Evolutionary conservation across 352 stramenopile genomes (phyloP).

Genomic region (Pythium rhizo-oryzae): DNA sequence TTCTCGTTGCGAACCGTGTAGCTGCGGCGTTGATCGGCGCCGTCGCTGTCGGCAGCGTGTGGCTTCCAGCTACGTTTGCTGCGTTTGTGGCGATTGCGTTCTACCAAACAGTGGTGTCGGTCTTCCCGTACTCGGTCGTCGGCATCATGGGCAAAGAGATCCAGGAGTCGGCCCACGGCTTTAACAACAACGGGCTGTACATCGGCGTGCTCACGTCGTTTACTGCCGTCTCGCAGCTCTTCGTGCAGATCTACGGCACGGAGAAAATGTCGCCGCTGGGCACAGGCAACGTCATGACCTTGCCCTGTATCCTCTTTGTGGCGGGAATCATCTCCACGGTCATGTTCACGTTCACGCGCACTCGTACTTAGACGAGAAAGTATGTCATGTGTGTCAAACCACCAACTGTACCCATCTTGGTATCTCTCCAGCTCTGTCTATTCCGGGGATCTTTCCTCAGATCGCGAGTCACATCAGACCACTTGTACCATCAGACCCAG

Average conservation of each 20-base stretch:
- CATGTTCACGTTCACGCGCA: slow-evolving; percentile 37
- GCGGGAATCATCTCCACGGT: slow-evolving; percentile 49
- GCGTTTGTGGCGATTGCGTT: slow-evolving; percentile 60
- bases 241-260: slow-evolving; percentile 74
- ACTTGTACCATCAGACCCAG: neutral
- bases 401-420: slow-evolving; percentile 15
- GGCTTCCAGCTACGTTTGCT: slow-evolving; percentile 49
- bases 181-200: slow-evolving; percentile 87
- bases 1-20: slow-evolving; percentile 24
- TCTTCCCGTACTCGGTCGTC: slow-evolving; percentile 81
- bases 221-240: slow-evolving; percentile 59
- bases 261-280: slow-evolving; percentile 62
- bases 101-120: slow-evolving; percentile 63
- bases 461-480: slow-evolving; percentile 15
- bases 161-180: slow-evolving; percentile 59
- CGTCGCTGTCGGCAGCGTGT: slow-evolving; percentile 51
- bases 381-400: slow-evolving; percentile 8
- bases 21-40: slow-evolving; percentile 53
- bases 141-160: slow-evolving; percentile 83
- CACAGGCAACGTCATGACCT: slow-evolving; percentile 59
- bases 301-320: slow-evolving; percentile 65
- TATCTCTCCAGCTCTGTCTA: too few species aligned
- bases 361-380: slow-evolving; percentile 16
- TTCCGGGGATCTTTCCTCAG: slow-evolving; percentile 26
- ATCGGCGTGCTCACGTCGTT: slow-evolving; percentile 76